Base-by-base conservation (phyloP, 2,329 filamentous ascomycete species). In the Ophiostoma sp. region DNA sequence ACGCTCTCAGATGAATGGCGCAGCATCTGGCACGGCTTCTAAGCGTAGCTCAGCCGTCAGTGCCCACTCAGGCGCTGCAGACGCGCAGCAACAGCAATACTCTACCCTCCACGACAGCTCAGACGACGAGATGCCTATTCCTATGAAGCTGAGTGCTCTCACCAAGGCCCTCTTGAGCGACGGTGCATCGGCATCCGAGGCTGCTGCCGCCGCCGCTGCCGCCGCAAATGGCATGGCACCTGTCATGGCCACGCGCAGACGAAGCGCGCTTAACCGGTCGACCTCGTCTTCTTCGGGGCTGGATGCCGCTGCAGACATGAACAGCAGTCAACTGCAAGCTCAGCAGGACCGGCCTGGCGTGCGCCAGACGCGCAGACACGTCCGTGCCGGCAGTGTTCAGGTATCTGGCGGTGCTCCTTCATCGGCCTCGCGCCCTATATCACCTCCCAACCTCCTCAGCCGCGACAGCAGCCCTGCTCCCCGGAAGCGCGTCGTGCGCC, bases 121-220 rank as follows among this genome's bases (percentile, higher is more conserved):
- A 33, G 94, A 97, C 80, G 94, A 97, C 76, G 94, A 97, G 80
- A 92, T 96, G 36, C 91, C 91, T 20, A 90, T 92, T 75, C 93
- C 93, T 76, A 93, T 95, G 87, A 96, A 95, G 81, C 90, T 97
- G 78, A 97, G 93, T 78, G 93, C 94, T 76, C 87, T 95, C 74
- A 96, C 94, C 67, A 94, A 95, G 77, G 94, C 93, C 27, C 83
- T 97, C 20, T 84, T 97, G 33, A 87, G 87, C 71, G 87, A 89
- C 72, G 86, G 86, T 62, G 82, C 83, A 67, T 84, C 75, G 67
- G 82, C 83, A 69, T 80, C 82, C 71, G 82, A 82, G 54, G 79
- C 68, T 11, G 67, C 60, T 0, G 69, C 68, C 0, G 70, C 70
- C 2, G 67, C 76, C 72, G 74, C 76, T 41, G 74, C 71, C 71